Evolutionary conservation across 1,284 basidiomycete genomes (phyloP), one percentile per base, ranked within the genome.

Genomic region (Irpex rosettiformis): DNA sequence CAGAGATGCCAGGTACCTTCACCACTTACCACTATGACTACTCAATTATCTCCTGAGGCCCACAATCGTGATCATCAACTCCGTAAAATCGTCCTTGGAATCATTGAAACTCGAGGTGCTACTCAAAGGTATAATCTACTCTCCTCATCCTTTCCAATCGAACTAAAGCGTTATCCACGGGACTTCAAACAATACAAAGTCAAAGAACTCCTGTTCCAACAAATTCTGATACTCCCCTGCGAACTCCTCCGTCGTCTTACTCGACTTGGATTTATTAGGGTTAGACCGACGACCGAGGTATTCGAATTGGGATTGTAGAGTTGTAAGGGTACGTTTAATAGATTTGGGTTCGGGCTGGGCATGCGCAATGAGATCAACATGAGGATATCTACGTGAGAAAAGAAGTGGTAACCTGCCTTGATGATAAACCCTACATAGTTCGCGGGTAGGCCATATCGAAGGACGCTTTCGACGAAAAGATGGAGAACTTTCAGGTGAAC

Each of bases 381-480:
- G 30, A 10, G 16, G 30, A 33, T 2, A 7, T 24, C 11, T 2
- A 24, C n/a, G 5, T 1, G 27, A 24, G 24, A 58, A 27, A 58
- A 37, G 18, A 48, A 2, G 24, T 52, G n/a, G n/a, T n/a, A n/a
- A 53, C 29, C 30, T 25, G 92, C 94, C 82, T 93, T 94, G 67
- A 98, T 77, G 45, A 86, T 79, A 33, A 96, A 75, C 1, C 89
- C 94, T 51, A 85, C 80, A 71, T 97, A 99, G 67, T 94, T 89
- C 2, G 96, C 93, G 1, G 97, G 97, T 28, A 99, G 79, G 61
- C 97, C 97, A 71, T 96, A 99, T 63, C 96, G 84, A 45, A 99
- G 81, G 11, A 98, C 96, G 63, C 93, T 96, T 77, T 99, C 97
- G 13, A 97, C 89, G 67, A 95, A 98, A 8, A 96, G 79, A 25